Conservation (phyloP, 148 eudicot genomes). For the Linanthus parryae region DNA sequence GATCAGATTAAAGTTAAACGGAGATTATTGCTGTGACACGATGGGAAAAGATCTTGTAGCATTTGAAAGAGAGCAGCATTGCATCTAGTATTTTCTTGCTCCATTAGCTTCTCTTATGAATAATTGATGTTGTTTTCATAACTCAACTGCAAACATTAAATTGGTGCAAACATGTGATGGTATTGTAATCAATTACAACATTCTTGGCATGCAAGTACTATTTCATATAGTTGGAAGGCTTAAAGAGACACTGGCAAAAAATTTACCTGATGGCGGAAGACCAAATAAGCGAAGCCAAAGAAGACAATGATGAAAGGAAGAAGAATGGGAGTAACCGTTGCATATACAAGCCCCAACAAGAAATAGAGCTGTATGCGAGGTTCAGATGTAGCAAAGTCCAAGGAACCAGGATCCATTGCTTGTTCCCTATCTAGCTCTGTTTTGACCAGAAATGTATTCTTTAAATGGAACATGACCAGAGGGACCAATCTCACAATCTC, state of each 20-base stretch:
- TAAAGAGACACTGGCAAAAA: background rate
- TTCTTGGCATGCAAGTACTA: background rate
- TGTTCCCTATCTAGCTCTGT: slow-evolving; percentile 49
- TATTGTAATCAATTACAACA: background rate
- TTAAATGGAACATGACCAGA: slow-evolving; percentile 37
- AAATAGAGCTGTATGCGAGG: slow-evolving; percentile 58
- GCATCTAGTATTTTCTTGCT: too few species aligned
- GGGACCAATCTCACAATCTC: slow-evolving; percentile 54
- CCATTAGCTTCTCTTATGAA: too few species aligned
- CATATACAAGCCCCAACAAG: slow-evolving; percentile 49
- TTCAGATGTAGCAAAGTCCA: slow-evolving; percentile 32
- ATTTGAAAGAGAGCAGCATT: too few species aligned
- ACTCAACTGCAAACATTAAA: too few species aligned
- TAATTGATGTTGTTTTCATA: too few species aligned
- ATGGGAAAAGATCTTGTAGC: too few species aligned
- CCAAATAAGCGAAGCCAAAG: slow-evolving; percentile 46
- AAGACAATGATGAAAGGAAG: slow-evolving; percentile 50
- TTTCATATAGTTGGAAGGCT: background rate
- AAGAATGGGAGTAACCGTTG: slow-evolving; percentile 42
- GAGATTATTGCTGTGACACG: too few species aligned
- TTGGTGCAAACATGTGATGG: too few species aligned
- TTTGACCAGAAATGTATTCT: slow-evolving; percentile 49
- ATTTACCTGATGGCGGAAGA: slow-evolving; percentile 56
- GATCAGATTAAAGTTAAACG: too few species aligned
- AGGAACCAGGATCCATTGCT: slow-evolving; percentile 57